A percentile compares a stretch with the other conserved stretches of the same genome.
phyloP scores from a whole-genome alignment of 768 basidiomycete genomes.

The Psilocybe cyanescens region DNA sequence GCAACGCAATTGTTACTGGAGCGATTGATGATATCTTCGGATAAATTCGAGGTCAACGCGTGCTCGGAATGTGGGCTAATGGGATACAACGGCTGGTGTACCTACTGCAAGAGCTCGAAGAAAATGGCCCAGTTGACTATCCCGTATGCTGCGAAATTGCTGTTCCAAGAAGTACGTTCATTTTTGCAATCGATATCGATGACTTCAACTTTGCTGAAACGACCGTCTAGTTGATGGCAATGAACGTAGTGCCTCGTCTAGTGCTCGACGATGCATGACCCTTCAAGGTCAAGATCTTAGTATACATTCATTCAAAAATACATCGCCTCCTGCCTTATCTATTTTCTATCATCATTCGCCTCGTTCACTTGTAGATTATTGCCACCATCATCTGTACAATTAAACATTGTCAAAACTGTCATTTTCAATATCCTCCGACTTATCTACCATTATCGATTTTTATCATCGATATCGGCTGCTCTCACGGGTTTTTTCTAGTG shows the following conservation, averaged over 20 bases:
- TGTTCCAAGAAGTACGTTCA: slow-evolving; percentile 82
- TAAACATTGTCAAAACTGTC: not conserved
- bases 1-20: slow-evolving; percentile 96
- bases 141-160: slow-evolving; percentile 92
- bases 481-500: not conserved
- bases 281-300: not conserved
- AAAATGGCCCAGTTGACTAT: slow-evolving; percentile 95
- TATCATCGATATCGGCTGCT: not conserved
- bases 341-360: slow-evolving; percentile 3
- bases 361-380: slow-evolving; percentile 12
- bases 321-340: not conserved
- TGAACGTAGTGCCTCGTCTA: slow-evolving; percentile 93
- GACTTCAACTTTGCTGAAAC: not conserved
- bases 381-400: slow-evolving; percentile 11
- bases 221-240: slow-evolving; percentile 80
- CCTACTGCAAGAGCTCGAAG: slow-evolving; percentile 98
- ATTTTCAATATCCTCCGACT: not conserved
- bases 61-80: slow-evolving; percentile 94
- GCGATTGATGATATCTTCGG: slow-evolving; percentile 98
- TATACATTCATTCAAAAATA: not conserved
- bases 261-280: slow-evolving; percentile 78
- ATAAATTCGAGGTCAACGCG: slow-evolving; percentile 96
- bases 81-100: slow-evolving; percentile 95
- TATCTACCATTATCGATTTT: not conserved
- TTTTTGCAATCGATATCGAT: not conserved